Evolutionary conservation across 176 grass and related monocot genomes (phyloP).

Genomic region (Guadua angustifolia): DNA sequence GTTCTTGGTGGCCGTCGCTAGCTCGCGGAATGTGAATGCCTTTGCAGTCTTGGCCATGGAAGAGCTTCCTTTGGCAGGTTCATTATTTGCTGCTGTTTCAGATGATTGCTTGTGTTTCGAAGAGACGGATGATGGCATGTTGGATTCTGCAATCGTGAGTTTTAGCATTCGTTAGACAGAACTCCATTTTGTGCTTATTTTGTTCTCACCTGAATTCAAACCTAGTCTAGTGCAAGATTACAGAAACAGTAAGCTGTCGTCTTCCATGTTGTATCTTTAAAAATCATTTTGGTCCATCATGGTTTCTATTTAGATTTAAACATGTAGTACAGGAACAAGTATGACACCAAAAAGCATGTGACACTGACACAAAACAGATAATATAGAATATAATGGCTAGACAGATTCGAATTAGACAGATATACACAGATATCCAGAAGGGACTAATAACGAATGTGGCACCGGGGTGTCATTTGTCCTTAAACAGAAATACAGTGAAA

Average conservation of each 20-base stretch:
- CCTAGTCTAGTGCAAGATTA: neutral
- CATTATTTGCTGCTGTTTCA: constrained; percentile 39
- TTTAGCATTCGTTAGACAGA: constrained; percentile 32
- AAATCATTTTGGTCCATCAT: constrained; percentile 27
- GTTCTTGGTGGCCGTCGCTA: constrained; percentile 72
- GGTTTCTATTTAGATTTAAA: neutral
- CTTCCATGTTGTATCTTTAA: neutral
- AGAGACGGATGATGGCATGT: constrained; percentile 2
- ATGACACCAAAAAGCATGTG: constrained; percentile 26
- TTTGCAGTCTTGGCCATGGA: constrained; percentile 48
- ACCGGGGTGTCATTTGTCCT: constrained; percentile 38
- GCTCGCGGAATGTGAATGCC: constrained; percentile 79
- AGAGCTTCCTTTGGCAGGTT: constrained; percentile 47
- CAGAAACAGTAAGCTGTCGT: neutral
- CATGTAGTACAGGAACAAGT: neutral
- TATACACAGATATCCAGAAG: constrained; percentile 36
- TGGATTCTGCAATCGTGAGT: constrained; percentile 44
- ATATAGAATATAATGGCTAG: constrained; percentile 13
- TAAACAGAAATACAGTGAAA: constrained; percentile 38
- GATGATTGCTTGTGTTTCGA: constrained; percentile 43
- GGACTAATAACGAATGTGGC: constrained; percentile 22
- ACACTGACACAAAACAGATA: constrained; percentile 27
- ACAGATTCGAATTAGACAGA: constrained; percentile 30
- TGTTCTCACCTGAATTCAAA: constrained; percentile 13
- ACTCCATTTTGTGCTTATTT: constrained; percentile 5